Base-by-base conservation (phyloP, 2,329 filamentous ascomycete species). In the Fusarium veterinarium region DNA sequence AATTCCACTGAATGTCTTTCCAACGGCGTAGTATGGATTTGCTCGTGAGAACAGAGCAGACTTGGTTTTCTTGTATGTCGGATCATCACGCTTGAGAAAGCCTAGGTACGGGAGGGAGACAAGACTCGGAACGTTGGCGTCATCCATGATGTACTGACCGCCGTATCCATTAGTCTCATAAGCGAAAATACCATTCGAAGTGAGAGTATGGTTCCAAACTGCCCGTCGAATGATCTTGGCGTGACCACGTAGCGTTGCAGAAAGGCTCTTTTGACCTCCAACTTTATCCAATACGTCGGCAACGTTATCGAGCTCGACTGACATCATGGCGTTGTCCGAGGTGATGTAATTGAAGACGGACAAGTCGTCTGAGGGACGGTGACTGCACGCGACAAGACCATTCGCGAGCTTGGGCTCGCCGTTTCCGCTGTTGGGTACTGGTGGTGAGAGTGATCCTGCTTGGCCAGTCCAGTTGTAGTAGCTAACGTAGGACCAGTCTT, bases 71-170 rank as follows among this genome's bases (percentile, higher is more conserved):
- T 67, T 57, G 7, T 71, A 71, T 0, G 46, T 58, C 5, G 42
- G 20, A 19, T 71, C 33, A 3, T 60, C 31, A 1, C 61, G 67
- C 4, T 71, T 41, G 23, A 71, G 56, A 9, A 71, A 71, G 2
- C 68, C 68, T 5, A 71, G 10, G 6, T 71, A 71, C 1, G 68
- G 68, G 0, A 71, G 30, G 0, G 68, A 71, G 5, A 71, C 52
- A 0, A 71, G 61, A 0, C 68, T 71, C 1, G 68, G 68, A 3
- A 71, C 68, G 9, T 71, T 71, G 3, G 68, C 68, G 3, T 71
- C 68, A 13, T 71, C 68, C 68, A 71, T 71, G n/a, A 71, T 71
- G 33, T 71, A 71, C 25, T 71, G 68, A 1, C 68, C 68, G 7
- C 68, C 68, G 0, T 71, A 71, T 0, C 68, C 68, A 8, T 71